A percentile compares a stretch with the other conserved stretches of the same genome.
These are phyloP conservation scores for Pseudoneurospora amorphoporcata DNA, from an alignment of 495 filamentous ascomycete species.

Conservation along the genomic window DNA sequence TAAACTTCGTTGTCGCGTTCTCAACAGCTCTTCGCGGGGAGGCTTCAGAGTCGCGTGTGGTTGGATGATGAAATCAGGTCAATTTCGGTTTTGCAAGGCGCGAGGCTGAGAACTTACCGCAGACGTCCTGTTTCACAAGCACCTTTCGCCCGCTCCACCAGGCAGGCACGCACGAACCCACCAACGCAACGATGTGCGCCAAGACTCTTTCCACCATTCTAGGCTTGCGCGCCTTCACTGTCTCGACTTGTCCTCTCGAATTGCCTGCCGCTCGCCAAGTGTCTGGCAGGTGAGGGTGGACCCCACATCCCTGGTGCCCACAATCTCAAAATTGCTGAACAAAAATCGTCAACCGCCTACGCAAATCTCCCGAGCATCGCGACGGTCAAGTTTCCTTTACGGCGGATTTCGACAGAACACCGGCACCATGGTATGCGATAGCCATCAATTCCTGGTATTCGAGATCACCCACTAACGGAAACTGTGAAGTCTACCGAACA, in stretches of 20 bases:
- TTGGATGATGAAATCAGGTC: constrained; percentile 19
- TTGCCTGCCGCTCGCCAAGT: background rate
- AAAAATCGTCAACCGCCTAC: constrained; percentile 15
- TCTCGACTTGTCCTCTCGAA: background rate
- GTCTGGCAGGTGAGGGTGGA: background rate
- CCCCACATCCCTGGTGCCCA: constrained; percentile 8
- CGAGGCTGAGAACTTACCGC: constrained; percentile 21
- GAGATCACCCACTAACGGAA: constrained; percentile 8
- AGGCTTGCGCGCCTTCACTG: background rate
- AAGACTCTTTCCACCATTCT: background rate
- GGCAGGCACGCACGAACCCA: constrained; percentile 2
- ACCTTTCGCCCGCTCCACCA: constrained; percentile 1
- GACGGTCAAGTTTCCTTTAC: constrained; percentile 1
- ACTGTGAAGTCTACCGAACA: constrained; percentile 34
- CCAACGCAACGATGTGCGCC: background rate
- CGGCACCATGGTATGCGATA: constrained; percentile 19
- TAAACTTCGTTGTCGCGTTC: constrained; percentile 15
- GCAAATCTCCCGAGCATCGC: constrained; percentile 10
- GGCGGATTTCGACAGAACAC: constrained; percentile 16
- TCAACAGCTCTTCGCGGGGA: constrained; percentile 18
- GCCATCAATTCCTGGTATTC: background rate
- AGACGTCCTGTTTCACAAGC: constrained; percentile 17
- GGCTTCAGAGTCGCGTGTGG: constrained; percentile 27
- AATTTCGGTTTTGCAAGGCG: constrained; percentile 8
- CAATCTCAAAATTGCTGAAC: constrained; percentile 18